Conservation (phyloP, 371 early-diverging fungal species). For the Rhizopus sp. region DNA sequence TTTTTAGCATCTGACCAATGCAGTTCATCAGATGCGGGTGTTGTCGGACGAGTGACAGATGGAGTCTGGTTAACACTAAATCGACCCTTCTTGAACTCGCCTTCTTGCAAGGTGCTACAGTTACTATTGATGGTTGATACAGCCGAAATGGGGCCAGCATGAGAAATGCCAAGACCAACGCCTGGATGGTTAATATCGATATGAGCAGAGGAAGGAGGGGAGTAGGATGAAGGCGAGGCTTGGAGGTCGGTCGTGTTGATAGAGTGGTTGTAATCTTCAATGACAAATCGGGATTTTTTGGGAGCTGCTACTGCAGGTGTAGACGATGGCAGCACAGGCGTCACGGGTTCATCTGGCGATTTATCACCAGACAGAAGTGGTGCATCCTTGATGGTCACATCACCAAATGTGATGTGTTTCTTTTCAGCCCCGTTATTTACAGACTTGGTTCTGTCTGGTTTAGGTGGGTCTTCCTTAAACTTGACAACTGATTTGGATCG, state of each 20-base stretch:
- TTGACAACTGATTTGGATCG: slow-evolving; percentile 17
- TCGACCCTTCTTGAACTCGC: slow-evolving; percentile 30
- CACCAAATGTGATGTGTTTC: slow-evolving; percentile 55
- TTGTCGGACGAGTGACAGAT: neutral
- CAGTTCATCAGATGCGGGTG: slow-evolving; percentile 2
- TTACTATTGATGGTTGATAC: slow-evolving; percentile 7
- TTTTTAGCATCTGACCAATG: slow-evolving; percentile 1
- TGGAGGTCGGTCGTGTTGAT: neutral
- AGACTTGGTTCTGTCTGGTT: slow-evolving; percentile 11
- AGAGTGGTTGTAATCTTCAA: slow-evolving; percentile 17
- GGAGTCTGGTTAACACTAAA: slow-evolving; percentile 40
- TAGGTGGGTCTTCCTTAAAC: slow-evolving; percentile 20
- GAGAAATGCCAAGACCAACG: slow-evolving; percentile 17
- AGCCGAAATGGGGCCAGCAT: neutral
- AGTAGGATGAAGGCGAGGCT: neutral
- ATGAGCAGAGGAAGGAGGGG: slow-evolving; percentile 1
- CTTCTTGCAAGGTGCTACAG: slow-evolving; percentile 18
- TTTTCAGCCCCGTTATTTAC: neutral
- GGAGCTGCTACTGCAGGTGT: slow-evolving; percentile 1
- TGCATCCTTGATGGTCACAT: slow-evolving; percentile 28
- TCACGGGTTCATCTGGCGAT: neutral
- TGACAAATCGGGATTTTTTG: slow-evolving; percentile 30
- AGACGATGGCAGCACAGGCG: neutral
- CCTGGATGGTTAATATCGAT: neutral
- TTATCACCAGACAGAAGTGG: slow-evolving; percentile 4